These are phyloP conservation scores for Stachybotrys chartarum DNA, from an alignment of 2,329 filamentous ascomycete species.

Conservation along the genomic window DNA sequence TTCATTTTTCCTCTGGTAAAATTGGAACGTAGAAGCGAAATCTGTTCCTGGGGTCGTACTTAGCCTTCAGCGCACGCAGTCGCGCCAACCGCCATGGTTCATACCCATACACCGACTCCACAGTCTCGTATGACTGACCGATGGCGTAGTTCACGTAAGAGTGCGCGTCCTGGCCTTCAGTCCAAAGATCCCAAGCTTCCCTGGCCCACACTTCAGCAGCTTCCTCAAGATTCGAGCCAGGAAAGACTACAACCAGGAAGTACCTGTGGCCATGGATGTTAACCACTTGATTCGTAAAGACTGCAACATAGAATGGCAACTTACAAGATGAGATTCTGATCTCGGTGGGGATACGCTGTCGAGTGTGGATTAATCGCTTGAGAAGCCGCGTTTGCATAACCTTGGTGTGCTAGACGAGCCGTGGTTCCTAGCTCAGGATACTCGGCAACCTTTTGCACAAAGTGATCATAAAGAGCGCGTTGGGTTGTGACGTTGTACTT, in stretches of 20 bases:
- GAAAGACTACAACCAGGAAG: background rate
- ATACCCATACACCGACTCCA: constrained; percentile 10
- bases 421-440: constrained; percentile 7
- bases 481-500: constrained; percentile 15
- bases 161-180: constrained; percentile 7
- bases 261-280: background rate
- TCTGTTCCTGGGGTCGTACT: background rate
- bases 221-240: background rate
- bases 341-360: constrained; percentile 13
- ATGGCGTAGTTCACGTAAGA: constrained; percentile 17
- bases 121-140: constrained; percentile 7
- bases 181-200: constrained; percentile 6
- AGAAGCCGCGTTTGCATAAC: constrained; percentile 13
- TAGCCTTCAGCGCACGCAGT: background rate
- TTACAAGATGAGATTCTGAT: constrained; percentile 10
- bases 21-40: background rate
- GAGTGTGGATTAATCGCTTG: constrained; percentile 1
- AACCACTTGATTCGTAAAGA: background rate
- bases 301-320: background rate
- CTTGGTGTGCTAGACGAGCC: constrained; percentile 12
- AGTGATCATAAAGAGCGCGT: constrained; percentile 12
- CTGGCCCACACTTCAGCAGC: background rate
- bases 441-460: constrained; percentile 1
- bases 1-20: background rate
- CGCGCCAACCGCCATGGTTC: background rate